A percentile compares a stretch with the other conserved stretches of the same genome.
phyloP scores from a whole-genome alignment of 2,329 filamentous ascomycete species.

The Diaporthe sp. region DNA sequence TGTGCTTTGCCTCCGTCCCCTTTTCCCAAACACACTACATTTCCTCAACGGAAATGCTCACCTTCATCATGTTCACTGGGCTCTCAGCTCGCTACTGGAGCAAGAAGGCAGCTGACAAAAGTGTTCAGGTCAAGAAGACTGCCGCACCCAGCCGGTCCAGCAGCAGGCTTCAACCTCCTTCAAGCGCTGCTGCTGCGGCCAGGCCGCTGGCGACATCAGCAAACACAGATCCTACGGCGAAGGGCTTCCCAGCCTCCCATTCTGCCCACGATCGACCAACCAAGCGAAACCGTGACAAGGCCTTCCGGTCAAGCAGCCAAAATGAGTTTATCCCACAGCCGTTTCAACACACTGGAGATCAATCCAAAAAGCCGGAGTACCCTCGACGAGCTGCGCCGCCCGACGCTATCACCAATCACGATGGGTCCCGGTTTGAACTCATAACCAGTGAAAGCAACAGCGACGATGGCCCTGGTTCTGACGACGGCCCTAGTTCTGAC shows the following conservation, averaged over 20 bases:
- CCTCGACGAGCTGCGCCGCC: too few species aligned
- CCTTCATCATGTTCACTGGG: not conserved
- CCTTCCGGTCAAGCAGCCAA: not conserved
- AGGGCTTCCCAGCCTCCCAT: too few species aligned
- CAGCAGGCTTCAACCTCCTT: not conserved
- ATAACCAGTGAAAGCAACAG: not conserved
- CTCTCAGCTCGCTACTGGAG: not conserved
- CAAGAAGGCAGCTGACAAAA: not conserved
- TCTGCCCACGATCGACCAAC: not conserved
- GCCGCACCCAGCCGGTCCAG: too few species aligned
- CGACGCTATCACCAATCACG: not conserved
- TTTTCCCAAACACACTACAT: too few species aligned
- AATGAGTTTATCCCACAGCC: not conserved
- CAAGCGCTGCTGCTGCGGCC: not conserved
- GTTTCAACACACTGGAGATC: not conserved
- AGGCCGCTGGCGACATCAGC: not conserved
- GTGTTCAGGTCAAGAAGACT: not conserved
- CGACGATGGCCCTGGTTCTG: not conserved
- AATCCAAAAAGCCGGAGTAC: not conserved
- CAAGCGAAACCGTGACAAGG: not conserved
- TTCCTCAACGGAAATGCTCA: not conserved
- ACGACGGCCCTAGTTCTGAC: not conserved
- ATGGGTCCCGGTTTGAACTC: not conserved
- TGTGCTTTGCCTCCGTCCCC: too few species aligned
- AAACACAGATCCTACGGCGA: not conserved